Evolutionary conservation across 176 grass and related monocot genomes (phyloP).

Genomic region (Eleusine indica): DNA sequence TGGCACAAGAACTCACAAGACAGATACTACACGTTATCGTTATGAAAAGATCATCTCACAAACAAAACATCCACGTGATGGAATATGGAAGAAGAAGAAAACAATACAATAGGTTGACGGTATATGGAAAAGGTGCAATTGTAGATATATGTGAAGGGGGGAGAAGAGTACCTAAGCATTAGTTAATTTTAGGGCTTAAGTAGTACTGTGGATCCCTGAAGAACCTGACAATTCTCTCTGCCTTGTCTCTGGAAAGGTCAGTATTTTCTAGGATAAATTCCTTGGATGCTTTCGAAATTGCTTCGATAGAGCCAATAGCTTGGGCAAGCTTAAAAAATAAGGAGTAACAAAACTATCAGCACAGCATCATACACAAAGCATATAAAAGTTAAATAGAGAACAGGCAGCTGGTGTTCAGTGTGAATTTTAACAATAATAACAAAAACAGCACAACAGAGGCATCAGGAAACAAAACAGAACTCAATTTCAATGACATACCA

Average conservation of each 20-base stretch:
- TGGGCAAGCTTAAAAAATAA: constrained; percentile 64
- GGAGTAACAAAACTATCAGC: constrained; percentile 27
- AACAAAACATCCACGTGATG: not conserved
- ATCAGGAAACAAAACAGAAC: not conserved
- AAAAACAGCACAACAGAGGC: not conserved
- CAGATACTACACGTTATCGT: not conserved
- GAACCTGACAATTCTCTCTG: constrained; percentile 70
- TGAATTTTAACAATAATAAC: not conserved
- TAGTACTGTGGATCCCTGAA: constrained; percentile 89
- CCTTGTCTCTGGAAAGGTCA: constrained; percentile 86
- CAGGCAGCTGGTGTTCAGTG: not conserved
- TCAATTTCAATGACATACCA: not conserved
- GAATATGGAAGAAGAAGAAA: not conserved
- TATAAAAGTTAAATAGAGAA: not conserved
- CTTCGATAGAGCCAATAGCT: constrained; percentile 84
- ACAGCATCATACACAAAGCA: not conserved
- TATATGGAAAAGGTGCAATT: constrained; percentile 1
- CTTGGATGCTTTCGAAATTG: constrained; percentile 73
- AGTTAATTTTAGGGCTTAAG: constrained; percentile 76
- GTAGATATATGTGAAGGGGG: not conserved
- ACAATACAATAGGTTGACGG: not conserved
- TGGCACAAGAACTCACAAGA: not conserved
- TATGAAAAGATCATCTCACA: not conserved
- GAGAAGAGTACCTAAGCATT: constrained; percentile 44
- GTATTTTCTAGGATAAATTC: constrained; percentile 78